Conservation (phyloP, 768 basidiomycete genomes). For the Pleurotus tuoliensis region DNA sequence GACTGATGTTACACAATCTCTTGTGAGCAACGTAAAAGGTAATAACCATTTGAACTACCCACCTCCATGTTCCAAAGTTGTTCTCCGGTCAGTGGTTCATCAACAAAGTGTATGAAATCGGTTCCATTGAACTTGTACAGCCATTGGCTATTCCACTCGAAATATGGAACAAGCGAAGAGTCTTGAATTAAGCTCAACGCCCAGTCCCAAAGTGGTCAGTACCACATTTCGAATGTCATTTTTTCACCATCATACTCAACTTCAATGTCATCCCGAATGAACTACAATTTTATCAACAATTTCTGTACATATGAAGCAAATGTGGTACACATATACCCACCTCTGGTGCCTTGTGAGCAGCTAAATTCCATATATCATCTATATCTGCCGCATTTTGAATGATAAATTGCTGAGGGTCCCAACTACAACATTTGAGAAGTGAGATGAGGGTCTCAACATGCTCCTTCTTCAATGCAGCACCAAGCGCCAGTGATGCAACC, state of each 20-base stretch:
- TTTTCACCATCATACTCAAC: constrained; percentile 15
- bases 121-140: constrained; percentile 26
- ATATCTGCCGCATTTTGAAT: constrained; percentile 14
- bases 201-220: constrained; percentile 23
- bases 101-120: constrained; percentile 17
- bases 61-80: constrained; percentile 35
- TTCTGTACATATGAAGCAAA: too few relatives aligned
- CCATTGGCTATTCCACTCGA: constrained; percentile 27
- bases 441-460: constrained; percentile 15
- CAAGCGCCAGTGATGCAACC: constrained; percentile 19
- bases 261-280: constrained; percentile 12
- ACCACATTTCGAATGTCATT: constrained; percentile 16
- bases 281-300: constrained; percentile 12
- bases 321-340: constrained; percentile 6
- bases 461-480: constrained; percentile 15
- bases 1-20: not conserved
- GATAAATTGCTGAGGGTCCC: constrained; percentile 8
- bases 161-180: constrained; percentile 14
- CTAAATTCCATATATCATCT: constrained; percentile 14
- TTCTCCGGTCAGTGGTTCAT: constrained; percentile 36
- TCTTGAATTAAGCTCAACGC: constrained; percentile 23
- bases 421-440: constrained; percentile 12
- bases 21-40: not conserved
- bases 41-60: not conserved
- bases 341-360: constrained; percentile 5